Conservation (phyloP, 108 stramenopile genomes). For the Aurantiochytrium sp. region DNA sequence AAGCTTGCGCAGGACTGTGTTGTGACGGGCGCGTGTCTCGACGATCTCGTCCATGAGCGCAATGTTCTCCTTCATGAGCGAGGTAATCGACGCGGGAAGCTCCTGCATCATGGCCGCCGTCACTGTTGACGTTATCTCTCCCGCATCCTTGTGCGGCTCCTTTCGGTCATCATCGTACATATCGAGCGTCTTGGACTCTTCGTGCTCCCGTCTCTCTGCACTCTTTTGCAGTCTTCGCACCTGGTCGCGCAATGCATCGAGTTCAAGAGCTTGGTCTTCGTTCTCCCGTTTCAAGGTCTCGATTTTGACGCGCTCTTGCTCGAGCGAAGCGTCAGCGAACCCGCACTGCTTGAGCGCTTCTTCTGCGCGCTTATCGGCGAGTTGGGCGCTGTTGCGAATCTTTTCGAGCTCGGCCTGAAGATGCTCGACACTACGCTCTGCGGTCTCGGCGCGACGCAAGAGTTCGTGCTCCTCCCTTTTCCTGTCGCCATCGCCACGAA, state of each 20-base stretch:
- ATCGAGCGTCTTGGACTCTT: too few relatives aligned
- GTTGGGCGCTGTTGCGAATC: not conserved
- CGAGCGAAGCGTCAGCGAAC: not conserved
- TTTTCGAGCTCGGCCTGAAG: not conserved
- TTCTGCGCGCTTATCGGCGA: not conserved
- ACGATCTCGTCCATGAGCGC: not conserved
- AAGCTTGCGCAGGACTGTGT: not conserved
- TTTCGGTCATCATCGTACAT: too few relatives aligned
- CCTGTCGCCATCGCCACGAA: not conserved
- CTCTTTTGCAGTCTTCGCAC: too few relatives aligned
- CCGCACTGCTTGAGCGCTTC: not conserved
- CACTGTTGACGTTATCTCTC: not conserved
- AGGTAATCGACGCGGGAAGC: not conserved
- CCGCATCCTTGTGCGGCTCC: not conserved
- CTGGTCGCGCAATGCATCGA: not conserved
- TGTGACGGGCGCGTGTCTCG: not conserved
- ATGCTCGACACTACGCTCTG: not conserved
- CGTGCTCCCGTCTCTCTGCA: too few relatives aligned
- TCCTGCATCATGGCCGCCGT: not conserved
- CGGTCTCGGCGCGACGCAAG: not conserved
- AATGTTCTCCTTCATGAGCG: conserved; percentile 9
- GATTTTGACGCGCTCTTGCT: not conserved
- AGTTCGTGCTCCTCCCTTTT: not conserved
- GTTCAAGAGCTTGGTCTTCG: not conserved
- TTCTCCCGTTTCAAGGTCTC: not conserved